phyloP scores from a whole-genome alignment of 1,139 yeast genomes.

The Fermentozyma sake region DNA sequence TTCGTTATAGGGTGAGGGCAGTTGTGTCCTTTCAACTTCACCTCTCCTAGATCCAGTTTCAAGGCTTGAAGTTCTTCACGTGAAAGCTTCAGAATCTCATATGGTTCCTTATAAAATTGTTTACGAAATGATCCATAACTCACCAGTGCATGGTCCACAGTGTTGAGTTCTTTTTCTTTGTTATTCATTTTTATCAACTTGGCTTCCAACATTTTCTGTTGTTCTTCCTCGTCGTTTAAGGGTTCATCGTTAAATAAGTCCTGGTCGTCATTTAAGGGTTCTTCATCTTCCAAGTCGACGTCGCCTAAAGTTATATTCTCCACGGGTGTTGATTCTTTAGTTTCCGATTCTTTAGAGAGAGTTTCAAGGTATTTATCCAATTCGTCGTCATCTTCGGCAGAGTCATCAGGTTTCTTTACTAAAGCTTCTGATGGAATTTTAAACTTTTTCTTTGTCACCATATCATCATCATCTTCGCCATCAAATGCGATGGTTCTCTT shows the following conservation, averaged over 20 bases:
- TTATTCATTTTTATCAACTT: constrained; percentile 31
- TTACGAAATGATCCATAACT: constrained; percentile 55
- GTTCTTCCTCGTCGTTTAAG: constrained; percentile 17
- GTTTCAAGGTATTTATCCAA: constrained; percentile 7
- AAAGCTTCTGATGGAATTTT: constrained; percentile 19
- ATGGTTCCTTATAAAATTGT: constrained; percentile 61
- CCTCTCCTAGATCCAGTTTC: constrained; percentile 58
- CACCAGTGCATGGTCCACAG: constrained; percentile 42
- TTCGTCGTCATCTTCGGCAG: constrained; percentile 7
- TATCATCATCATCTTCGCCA: constrained; percentile 17
- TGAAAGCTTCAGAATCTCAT: constrained; percentile 44
- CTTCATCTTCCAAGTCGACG: constrained; percentile 10
- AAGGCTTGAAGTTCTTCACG: constrained; percentile 51
- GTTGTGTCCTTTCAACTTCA: constrained; percentile 54
- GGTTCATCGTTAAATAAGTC: constrained; percentile 10
- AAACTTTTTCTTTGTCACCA: constrained; percentile 16
- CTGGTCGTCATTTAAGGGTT: constrained; percentile 13
- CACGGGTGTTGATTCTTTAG: constrained; percentile 1
- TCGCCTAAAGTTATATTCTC: background rate
- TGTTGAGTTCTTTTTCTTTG: constrained; percentile 30
- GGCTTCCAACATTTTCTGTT: constrained; percentile 20
- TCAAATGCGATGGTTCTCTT: constrained; percentile 9
- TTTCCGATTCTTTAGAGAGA: constrained; percentile 2
- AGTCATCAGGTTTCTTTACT: constrained; percentile 2
- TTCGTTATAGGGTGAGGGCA: constrained; percentile 65